Percentiles rank a stretch among this genome's conserved stretches.
phyloP scores from a whole-genome alignment of 139 green algal species.

The Gonium pectorale region DNA sequence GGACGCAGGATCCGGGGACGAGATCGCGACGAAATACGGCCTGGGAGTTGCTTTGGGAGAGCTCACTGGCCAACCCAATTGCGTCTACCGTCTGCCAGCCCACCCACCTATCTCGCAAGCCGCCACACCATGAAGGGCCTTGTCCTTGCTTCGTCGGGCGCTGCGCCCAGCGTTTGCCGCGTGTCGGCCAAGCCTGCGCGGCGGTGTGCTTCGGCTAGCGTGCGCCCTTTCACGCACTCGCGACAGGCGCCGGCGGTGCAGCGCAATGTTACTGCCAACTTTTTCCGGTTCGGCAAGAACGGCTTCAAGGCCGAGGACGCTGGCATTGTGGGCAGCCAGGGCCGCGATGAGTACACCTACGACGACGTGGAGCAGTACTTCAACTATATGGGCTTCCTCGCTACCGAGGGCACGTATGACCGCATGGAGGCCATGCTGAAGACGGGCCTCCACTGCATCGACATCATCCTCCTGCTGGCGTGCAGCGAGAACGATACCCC shows the following conservation, averaged over 20 bases:
- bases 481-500: conserved; percentile 88
- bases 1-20: too few species aligned
- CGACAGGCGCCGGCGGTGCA: background rate
- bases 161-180: background rate
- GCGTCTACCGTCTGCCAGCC: too few species aligned
- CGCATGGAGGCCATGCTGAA: conserved; percentile 82
- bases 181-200: background rate
- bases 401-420: conserved; percentile 92
- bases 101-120: too few species aligned
- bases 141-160: conserved; percentile 10
- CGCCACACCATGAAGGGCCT: background rate
- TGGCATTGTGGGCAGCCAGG: conserved; percentile 70
- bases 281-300: conserved; percentile 85
- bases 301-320: conserved; percentile 54
- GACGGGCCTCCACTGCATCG: conserved; percentile 72
- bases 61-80: too few species aligned
- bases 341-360: conserved; percentile 15
- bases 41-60: too few species aligned
- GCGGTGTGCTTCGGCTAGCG: background rate
- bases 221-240: conserved; percentile 8
- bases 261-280: conserved; percentile 46
- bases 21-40: too few species aligned
- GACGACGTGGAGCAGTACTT: conserved; percentile 96
- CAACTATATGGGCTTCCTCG: conserved; percentile 98
- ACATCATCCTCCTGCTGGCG: conserved; percentile 94